These are phyloP conservation scores for Phytophthora kernoviae DNA, from an alignment of 352 stramenopile genomes.

Conservation along the genomic window DNA sequence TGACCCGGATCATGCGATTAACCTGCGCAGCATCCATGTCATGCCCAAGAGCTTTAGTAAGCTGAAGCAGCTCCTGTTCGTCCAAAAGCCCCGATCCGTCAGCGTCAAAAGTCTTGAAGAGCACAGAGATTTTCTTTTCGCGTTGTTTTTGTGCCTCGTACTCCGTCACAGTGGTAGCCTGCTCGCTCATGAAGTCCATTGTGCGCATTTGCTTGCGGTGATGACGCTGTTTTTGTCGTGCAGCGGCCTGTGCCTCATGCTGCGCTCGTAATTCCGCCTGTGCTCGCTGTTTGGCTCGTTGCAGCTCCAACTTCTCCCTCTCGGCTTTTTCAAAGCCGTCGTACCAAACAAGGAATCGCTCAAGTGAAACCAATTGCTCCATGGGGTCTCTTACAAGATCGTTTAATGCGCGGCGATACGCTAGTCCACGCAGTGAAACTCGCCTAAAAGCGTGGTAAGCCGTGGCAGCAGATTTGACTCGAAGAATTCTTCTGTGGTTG, in stretches of 20 bases:
- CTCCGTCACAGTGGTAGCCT: constrained; percentile 40
- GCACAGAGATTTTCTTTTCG: constrained; percentile 37
- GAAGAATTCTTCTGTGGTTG: constrained; percentile 31
- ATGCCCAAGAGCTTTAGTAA: constrained; percentile 55
- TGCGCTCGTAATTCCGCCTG: constrained; percentile 45
- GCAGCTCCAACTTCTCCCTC: constrained; percentile 53
- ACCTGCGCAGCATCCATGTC: constrained; percentile 48
- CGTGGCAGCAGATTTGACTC: constrained; percentile 67
- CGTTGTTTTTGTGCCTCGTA: constrained; percentile 31
- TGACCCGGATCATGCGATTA: constrained; percentile 57
- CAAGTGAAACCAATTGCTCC: constrained; percentile 52
- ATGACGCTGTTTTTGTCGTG: constrained; percentile 34
- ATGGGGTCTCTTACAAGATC: constrained; percentile 40
- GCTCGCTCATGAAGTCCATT: constrained; percentile 37
- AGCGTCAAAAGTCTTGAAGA: constrained; percentile 67
- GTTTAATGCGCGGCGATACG: constrained; percentile 53
- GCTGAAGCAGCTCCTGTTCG: constrained; percentile 49
- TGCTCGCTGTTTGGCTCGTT: constrained; percentile 44
- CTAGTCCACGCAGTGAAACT: constrained; percentile 61
- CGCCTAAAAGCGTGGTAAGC: constrained; percentile 49
- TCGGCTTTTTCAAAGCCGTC: constrained; percentile 50
- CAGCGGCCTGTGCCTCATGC: constrained; percentile 34
- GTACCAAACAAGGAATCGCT: constrained; percentile 63
- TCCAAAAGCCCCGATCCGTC: constrained; percentile 66
- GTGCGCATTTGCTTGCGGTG: constrained; percentile 46